Evolutionary conservation across 345 rosid species (phyloP), one percentile per base, ranked within the genome.

Genomic region (Corchorus capsularis): DNA sequence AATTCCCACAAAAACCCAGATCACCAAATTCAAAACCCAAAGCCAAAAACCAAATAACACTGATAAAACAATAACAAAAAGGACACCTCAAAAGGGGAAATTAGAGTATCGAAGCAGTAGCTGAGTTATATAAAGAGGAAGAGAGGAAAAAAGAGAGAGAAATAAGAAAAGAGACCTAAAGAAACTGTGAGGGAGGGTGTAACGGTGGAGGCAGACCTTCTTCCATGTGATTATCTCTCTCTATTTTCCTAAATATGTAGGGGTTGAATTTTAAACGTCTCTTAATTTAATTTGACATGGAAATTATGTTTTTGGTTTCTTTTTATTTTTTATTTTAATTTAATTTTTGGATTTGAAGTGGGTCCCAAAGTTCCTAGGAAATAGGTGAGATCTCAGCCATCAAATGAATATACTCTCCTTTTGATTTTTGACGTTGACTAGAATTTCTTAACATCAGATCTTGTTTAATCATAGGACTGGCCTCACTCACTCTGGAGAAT

Each of bases 191-290:
- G 69, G 71, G 81, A 76, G 79, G 83, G 77, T 61, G 83, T 84
- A 85, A 87, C 89, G 86, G 86, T 76, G 83, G 87, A 71, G 77
- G 80, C 66, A 61, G 82, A 69, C 79, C 84, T 70, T 59, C 79
- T 78, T 82, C 86, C 87, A 79, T 89, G 87, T 83, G 86, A 76
- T 75, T 72, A 77, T 81, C 77, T 69, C 63, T 81, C 74, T 67
- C 60, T 55, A 16, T 16, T 63, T 13, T 63, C 75, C 73, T 63
- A 37, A 39, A 66, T 37, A 45, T 2, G 66, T n/a, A 61, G 60
- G 63, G 65, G 75, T 75, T 63, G 73, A 85, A 82, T 76, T 81
- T 73, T 45, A 82, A 84, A 84, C 86, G 88, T 49, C 32, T 69
- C 77, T 70, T 22, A 52, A 72, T 37, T 70, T 22, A 52, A 72